Conservation (phyloP, 768 basidiomycete species). For the Boletus tomentosulus region DNA sequence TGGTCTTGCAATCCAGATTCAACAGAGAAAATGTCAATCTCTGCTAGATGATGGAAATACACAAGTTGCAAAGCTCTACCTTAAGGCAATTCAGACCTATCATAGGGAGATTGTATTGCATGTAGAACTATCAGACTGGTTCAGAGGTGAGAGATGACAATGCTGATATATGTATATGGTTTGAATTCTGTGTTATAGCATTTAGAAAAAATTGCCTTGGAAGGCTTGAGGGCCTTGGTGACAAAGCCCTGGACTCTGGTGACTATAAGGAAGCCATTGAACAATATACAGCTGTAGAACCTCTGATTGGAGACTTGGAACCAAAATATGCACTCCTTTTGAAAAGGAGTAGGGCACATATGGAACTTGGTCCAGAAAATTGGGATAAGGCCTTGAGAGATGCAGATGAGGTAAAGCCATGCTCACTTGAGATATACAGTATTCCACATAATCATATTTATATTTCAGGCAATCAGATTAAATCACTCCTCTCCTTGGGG, state of each 20-base stretch:
- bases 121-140: conserved; percentile 14
- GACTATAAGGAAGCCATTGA: conserved; percentile 11
- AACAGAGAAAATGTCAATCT: conserved; percentile 11
- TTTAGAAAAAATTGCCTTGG: conserved; percentile 7
- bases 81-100: conserved; percentile 5
- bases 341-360: conserved; percentile 14
- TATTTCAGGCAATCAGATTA: conserved; percentile 11
- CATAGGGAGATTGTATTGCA: conserved; percentile 10
- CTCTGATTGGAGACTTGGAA: conserved; percentile 4
- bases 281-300: conserved; percentile 13
- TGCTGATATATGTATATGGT: background rate
- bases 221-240: conserved; percentile 8
- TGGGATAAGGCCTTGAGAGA: conserved; percentile 9
- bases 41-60: conserved; percentile 1
- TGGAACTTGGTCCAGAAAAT: background rate
- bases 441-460: too few relatives aligned
- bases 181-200: background rate
- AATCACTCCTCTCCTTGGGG: conserved; percentile 15
- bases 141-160: background rate
- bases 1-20: conserved; percentile 13
- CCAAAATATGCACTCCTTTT: conserved; percentile 1
- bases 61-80: conserved; percentile 7
- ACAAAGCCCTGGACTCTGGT: background rate
- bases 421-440: background rate
- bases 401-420: conserved; percentile 10